Evolutionary conservation across 2,329 filamentous ascomycete genomes (phyloP).

Genomic region (Escovopsis weberi): DNA sequence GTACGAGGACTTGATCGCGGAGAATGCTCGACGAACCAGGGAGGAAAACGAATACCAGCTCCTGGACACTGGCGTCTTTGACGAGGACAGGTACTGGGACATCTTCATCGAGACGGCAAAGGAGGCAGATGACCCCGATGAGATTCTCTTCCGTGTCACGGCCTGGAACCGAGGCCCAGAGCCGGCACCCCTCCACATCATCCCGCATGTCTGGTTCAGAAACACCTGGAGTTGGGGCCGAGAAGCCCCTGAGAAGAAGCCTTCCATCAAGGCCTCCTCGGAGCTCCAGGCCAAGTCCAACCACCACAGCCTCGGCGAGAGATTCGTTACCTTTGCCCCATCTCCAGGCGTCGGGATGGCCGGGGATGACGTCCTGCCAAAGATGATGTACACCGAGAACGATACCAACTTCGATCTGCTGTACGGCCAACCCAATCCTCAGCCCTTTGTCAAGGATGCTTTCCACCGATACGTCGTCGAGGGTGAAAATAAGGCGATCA

Average conservation of each 20-base stretch:
- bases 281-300: conserved; percentile 60
- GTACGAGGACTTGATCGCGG: conserved; percentile 73
- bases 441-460: conserved; percentile 84
- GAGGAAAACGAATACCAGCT: conserved; percentile 83
- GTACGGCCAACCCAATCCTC: conserved; percentile 64
- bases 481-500: conserved; percentile 64
- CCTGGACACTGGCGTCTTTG: conserved; percentile 74
- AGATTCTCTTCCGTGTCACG: conserved; percentile 84
- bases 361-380: conserved; percentile 70
- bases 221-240: conserved; percentile 96
- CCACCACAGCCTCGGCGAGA: conserved; percentile 67
- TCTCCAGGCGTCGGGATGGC: conserved; percentile 72
- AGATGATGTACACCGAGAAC: conserved; percentile 87
- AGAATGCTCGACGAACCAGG: conserved; percentile 65
- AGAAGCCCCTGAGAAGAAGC: conserved; percentile 62
- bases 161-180: conserved; percentile 93
- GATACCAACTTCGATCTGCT: conserved; percentile 75
- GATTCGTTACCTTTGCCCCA: conserved; percentile 73
- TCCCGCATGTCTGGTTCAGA: conserved; percentile 92
- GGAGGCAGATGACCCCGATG: conserved; percentile 79
- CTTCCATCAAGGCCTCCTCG: conserved; percentile 52
- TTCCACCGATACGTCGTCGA: conserved; percentile 84
- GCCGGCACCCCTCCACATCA: conserved; percentile 78
- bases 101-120: conserved; percentile 95
- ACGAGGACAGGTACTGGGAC: conserved; percentile 88